Conservation (phyloP, 164 flowering plant genomes). For the Magnolia sinica region DNA sequence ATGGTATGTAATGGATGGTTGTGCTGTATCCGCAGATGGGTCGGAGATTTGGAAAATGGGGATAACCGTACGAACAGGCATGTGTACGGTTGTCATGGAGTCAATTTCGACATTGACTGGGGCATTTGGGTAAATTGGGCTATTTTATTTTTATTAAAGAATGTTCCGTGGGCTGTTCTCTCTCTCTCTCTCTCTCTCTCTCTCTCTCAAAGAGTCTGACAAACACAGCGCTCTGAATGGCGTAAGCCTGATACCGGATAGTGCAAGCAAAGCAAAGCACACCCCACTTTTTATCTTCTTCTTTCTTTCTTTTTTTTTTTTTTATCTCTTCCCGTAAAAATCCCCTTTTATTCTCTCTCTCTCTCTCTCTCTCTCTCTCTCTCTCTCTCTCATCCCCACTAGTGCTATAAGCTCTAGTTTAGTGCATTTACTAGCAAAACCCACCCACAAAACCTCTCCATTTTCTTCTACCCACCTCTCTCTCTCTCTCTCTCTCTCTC, state of each 20-base stretch:
- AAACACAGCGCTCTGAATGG: slow-evolving; percentile 61
- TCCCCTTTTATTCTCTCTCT: slow-evolving; percentile 15
- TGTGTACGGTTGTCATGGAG: too few relatives aligned
- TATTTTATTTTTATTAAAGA: too few relatives aligned
- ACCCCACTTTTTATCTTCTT: slow-evolving; percentile 25
- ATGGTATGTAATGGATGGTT: too few relatives aligned
- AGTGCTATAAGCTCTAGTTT: slow-evolving; percentile 42
- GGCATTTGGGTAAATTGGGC: background rate
- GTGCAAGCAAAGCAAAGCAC: slow-evolving; percentile 91
- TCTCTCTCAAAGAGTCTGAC: slow-evolving; percentile 36
- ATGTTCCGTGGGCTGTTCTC: background rate
- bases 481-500: slow-evolving; percentile 1
- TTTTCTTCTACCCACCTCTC: slow-evolving; percentile 9
- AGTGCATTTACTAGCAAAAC: slow-evolving; percentile 45
- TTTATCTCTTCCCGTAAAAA: slow-evolving; percentile 33
- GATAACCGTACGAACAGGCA: too few relatives aligned
- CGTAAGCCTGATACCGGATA: slow-evolving; percentile 84
- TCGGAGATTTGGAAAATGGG: too few relatives aligned
- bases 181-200: slow-evolving; percentile 15
- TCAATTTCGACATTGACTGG: too few relatives aligned
- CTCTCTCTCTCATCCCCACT: slow-evolving; percentile 15
- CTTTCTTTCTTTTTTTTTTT: slow-evolving; percentile 16
- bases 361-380: slow-evolving; percentile 23
- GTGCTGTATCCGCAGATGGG: too few relatives aligned
- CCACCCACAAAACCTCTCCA: slow-evolving; percentile 23